Base-by-base conservation (phyloP, 176 grass and related monocot species). In the Triticum turgidum region DNA sequence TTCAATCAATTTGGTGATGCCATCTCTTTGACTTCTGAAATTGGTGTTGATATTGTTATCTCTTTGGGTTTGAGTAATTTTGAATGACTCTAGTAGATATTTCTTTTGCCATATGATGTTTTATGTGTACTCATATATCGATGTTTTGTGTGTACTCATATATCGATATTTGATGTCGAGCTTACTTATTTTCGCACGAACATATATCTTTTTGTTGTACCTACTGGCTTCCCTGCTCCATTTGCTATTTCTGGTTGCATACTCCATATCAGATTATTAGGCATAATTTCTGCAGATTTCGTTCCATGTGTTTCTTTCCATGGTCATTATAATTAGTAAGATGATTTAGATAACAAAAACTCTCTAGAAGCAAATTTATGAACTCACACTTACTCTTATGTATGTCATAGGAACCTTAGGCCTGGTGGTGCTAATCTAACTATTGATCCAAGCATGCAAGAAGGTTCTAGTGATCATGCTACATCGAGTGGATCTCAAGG, bases 361-460 rank as follows among this genome's bases (percentile, higher is more conserved):
- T 77, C 21, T 56, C 12, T 13, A 77, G 62, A 8, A 71, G 5
- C 20, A 15, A 69, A 58, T 38, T 86, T 70, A 52, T 71, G 27
- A 64, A 82, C 84, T 78, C 52, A 79, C 13, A 3, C 17, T 32
- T 73, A 9, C 62, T 1, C 42, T 87, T n/a, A 49, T 69, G 65
- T 20, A 45, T 15, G 24, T 85, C 21, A 73, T 87, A 98, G 93
- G 85, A 98, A 94, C 78, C 76, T 94, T 80, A 86, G 79, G 74
- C 86, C 79, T 58, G 84, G 86, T 34, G 74, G 86, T 62, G 29
- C 65, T 18, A 83, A 77, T 61, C 80, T 81, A 61, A 93, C 73
- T 80, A 82, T 81, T 7, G 64, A 90, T 87, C 85, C 91, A 73
- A 88, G 80, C 83, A 86, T 63, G 67, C 81, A 8, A 72, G 91